Evolutionary conservation across 1,284 basidiomycete genomes (phyloP), one percentile per base, ranked within the genome.

Genomic region (Trichosporon sp.): DNA sequence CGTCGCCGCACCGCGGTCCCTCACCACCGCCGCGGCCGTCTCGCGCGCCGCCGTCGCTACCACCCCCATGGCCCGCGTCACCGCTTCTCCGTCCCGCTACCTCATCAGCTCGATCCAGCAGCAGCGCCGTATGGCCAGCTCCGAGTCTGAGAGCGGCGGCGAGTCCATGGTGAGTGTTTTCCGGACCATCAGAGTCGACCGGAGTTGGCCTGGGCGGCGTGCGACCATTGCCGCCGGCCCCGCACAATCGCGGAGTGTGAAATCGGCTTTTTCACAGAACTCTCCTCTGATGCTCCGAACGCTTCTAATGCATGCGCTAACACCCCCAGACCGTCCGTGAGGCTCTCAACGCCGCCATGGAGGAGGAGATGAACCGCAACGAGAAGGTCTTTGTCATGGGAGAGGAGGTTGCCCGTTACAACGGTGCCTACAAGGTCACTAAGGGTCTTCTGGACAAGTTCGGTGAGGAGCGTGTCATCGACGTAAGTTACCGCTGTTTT

Each of bases 401-500:
- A 71, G 96, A 99, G 82, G 96, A 99, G 82, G 96, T 99, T 62
- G 95, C 96, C 61, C 88, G 93, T 70, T 99, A 99, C 85, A 98
- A 99, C 79, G 95, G 95, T 82, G 95, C 95, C 71, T 99, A 99
- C 89, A 99, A 99, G 88, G 88, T 97, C 76, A 96, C 94, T 70
- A 97, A 98, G 83, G 96, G 96, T 66, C 87, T 99, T 27, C 85
- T 98, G 72, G 96, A 99, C 87, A 99, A 99, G 85, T 99, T 98
- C 72, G 96, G 96, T 72, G 95, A 98, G 84, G 94, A 92, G 83
- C 90, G 96, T 68, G 96, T 99, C 65, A 89, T 99, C 66, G 96
- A 99, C 81, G 78, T 80, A 71, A 76, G 79, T 76, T 29, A 8
- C 33, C n/a, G 27, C 27, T n/a, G 27, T 29, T 33, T 56, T 2